Evolutionary conservation across 345 rosid genomes (phyloP), one percentile per base, ranked within the genome.

Genomic region (Pugionium cornutum): DNA sequence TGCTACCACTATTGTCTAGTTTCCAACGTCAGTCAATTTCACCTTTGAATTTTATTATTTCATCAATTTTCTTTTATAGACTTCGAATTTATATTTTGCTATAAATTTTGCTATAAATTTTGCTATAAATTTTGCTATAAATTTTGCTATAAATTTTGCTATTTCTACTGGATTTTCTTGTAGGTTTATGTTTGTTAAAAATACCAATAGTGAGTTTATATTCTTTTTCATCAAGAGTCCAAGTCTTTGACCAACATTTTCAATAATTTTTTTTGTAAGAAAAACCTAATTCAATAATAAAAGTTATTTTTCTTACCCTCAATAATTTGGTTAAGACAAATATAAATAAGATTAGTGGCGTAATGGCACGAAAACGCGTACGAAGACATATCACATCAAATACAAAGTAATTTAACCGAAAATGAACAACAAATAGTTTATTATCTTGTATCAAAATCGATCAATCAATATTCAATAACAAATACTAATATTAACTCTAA

Each of bases 361-460:
- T 64, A 4, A 64, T 56, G 50, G 25, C 56, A 57, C 47, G 70
- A 56, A 72, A 72, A 64, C 66, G 71, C 67, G 76, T 66, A 66
- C 66, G 50, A 57, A 73, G 55, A 66, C 67, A 35, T 59, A 25
- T 66, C 72, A 59, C 76, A 73, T 66, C 76, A 52, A 30, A 36
- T 43, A 7, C 7, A 36, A 56, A 9, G 49, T 44, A 58, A 58
- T 18, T 64, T 41, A 48, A 56, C 31, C 50, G 3, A 48, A 63
- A 7, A 37, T 7, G 26, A 43, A n/a, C 45, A 45, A 47, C 58
- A 39, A 60, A 9, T 2, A 4, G 8, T 41, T n/a, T 41, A 32
- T 69, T 11, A 54, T 9, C 39, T n/a, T 31, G 8, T 47, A 62
- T 41, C 60, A 1, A n/a, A 34, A 59, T 36, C 9, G 62, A 43